Percentiles rank a stretch among this genome's conserved stretches.
phyloP scores from a whole-genome alignment of 129 eudicot species.

The Centaurea solstitialis region DNA sequence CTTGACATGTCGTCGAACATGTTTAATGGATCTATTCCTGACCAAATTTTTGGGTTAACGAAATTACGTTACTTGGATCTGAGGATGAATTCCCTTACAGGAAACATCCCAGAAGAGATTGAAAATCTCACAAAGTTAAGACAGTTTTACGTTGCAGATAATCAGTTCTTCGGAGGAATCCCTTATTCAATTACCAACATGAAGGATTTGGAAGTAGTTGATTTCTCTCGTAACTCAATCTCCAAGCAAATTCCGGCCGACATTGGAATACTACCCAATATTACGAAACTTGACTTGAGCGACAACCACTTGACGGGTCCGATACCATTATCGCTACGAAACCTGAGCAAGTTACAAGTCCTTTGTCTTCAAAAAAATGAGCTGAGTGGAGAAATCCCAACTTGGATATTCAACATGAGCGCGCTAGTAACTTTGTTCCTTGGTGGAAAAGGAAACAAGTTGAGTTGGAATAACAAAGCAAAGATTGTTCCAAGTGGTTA shows the following conservation, averaged over 20 bases:
- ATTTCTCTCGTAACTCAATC: conserved; percentile 22
- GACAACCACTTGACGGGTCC: not conserved
- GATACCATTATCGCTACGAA: not conserved
- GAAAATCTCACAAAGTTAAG: conserved; percentile 14
- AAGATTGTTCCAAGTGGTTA: conserved; percentile 37
- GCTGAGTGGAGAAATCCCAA: not conserved
- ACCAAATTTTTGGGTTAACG: no score
- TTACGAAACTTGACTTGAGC: not conserved
- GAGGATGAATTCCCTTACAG: not conserved
- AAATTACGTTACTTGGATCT: no score
- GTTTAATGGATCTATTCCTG: no score
- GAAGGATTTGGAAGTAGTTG: conserved; percentile 28
- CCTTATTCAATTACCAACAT: conserved; percentile 10
- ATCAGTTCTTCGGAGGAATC: not conserved
- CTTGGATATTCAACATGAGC: not conserved
- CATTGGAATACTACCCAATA: conserved; percentile 24
- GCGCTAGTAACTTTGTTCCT: not conserved
- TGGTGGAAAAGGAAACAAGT: not conserved
- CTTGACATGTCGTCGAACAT: no score
- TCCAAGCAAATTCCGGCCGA: conserved; percentile 28
- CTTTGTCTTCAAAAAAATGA: not conserved
- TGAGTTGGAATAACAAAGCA: conserved; percentile 44
- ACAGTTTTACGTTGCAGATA: conserved; percentile 18
- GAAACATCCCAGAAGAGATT: not conserved
- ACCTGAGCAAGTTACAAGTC: not conserved